Percentiles rank a stretch among this genome's conserved stretches.
Conservation (phyloP, 2,329 filamentous ascomycete species). For the Fusarium incarnatum region DNA sequence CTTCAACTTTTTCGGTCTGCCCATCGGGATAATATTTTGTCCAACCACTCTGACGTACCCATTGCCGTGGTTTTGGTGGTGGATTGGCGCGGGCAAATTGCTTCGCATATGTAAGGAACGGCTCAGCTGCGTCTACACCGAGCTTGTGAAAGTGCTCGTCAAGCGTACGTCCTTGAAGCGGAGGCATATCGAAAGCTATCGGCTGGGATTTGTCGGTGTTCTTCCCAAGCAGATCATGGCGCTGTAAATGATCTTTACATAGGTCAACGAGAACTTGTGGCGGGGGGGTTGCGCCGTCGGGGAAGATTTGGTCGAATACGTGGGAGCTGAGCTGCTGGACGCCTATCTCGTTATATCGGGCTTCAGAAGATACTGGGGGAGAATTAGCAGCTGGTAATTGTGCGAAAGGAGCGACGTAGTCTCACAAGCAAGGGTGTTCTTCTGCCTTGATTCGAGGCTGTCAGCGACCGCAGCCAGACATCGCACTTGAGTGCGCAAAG, state of each 20-base stretch:
- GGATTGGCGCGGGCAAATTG: constrained; percentile 74
- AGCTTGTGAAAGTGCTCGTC: constrained; percentile 96
- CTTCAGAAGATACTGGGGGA: constrained; percentile 60
- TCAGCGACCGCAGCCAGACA: constrained; percentile 57
- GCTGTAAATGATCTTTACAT: constrained; percentile 81
- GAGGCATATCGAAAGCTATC: constrained; percentile 87
- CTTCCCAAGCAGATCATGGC: constrained; percentile 91
- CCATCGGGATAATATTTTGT: constrained; percentile 89
- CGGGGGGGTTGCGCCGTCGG: constrained; percentile 64
- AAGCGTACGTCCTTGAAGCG: constrained; percentile 80
- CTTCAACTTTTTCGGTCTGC: constrained; percentile 74
- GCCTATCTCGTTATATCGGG: constrained; percentile 90
- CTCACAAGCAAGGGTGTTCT: constrained; percentile 57
- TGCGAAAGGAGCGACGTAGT: neutral
- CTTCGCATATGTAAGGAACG: constrained; percentile 81
- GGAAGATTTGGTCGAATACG: constrained; percentile 87
- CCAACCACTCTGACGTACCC: constrained; percentile 87
- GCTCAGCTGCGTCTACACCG: constrained; percentile 87
- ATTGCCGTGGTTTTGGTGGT: constrained; percentile 72
- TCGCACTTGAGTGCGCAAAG: constrained; percentile 55
- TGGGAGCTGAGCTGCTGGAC: constrained; percentile 92
- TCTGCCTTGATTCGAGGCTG: constrained; percentile 29
- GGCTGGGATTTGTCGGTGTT: constrained; percentile 81
- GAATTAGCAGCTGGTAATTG: neutral
- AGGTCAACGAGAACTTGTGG: constrained; percentile 81